These are phyloP conservation scores for Fusarium sublunatum DNA, from an alignment of 2,329 filamentous ascomycete genomes.

Conservation along the genomic window DNA sequence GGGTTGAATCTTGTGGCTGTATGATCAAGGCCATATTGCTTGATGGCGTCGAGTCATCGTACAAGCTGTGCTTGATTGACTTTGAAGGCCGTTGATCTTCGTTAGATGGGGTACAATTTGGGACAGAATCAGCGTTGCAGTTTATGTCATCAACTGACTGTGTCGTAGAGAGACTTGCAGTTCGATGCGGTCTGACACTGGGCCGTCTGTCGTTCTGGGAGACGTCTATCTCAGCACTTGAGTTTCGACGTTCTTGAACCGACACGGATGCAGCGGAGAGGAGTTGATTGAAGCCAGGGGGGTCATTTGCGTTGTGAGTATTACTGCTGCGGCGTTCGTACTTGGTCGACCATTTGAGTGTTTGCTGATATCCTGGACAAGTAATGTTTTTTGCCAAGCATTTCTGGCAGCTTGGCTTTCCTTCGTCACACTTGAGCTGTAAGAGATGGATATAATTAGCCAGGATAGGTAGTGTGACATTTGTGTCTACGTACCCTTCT, in stretches of 20 bases:
- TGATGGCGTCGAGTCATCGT: not conserved
- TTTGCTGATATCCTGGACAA: constrained; percentile 33
- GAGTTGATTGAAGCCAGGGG: constrained; percentile 26
- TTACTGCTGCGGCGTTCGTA: constrained; percentile 15
- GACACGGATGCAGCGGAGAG: constrained; percentile 29
- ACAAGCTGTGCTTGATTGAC: not conserved
- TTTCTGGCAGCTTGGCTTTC: constrained; percentile 25
- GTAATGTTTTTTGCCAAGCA: constrained; percentile 6
- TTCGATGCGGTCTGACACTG: not conserved
- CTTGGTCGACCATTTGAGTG: constrained; percentile 35
- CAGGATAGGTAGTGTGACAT: not conserved
- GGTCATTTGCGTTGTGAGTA: constrained; percentile 5
- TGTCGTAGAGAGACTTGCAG: not conserved
- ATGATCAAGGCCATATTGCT: constrained; percentile 6
- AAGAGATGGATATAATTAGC: not conserved
- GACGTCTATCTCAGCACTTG: not conserved
- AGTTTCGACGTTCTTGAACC: constrained; percentile 3
- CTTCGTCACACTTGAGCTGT: constrained; percentile 33
- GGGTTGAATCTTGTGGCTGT: not conserved
- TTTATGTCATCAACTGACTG: no score
- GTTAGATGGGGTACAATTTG: accelerated
- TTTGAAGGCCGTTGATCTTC: not conserved
- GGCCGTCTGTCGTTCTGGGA: not conserved
- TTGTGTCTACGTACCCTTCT: constrained; percentile 14
- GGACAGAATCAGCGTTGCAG: no score